Evolutionary conservation across 1,139 yeast genomes (phyloP).

Genomic region (Protomyces arabidopsidicola): DNA sequence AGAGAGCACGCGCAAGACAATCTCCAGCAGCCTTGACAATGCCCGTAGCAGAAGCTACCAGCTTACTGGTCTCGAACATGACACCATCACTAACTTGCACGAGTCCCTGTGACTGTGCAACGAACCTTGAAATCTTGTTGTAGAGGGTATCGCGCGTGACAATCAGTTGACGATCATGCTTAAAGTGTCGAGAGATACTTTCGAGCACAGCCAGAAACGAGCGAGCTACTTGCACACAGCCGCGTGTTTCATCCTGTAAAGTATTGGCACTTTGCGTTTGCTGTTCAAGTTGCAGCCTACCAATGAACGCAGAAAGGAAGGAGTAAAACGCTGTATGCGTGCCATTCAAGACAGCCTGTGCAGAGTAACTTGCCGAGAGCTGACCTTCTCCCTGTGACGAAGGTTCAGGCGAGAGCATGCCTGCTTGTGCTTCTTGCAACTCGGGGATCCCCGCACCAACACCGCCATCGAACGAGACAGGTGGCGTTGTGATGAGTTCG

Average conservation of each 20-base stretch:
- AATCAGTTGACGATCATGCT: constrained; percentile 39
- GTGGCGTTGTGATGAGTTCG: constrained; percentile 20
- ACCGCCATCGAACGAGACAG: constrained; percentile 18
- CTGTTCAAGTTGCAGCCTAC: constrained; percentile 36
- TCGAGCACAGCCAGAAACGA: constrained; percentile 44
- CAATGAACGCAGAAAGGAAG: constrained; percentile 54
- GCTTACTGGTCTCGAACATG: constrained; percentile 19
- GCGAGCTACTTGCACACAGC: constrained; percentile 44
- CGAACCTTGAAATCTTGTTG: constrained; percentile 36
- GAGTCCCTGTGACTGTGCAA: constrained; percentile 38
- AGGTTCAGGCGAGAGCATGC: background rate
- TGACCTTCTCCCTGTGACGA: background rate
- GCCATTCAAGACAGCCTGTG: constrained; percentile 67
- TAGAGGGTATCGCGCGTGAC: constrained; percentile 41
- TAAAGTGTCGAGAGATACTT: constrained; percentile 37
- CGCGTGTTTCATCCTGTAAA: constrained; percentile 42
- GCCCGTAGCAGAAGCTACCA: constrained; percentile 37
- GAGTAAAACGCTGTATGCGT: constrained; percentile 64
- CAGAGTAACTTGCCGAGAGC: constrained; percentile 51
- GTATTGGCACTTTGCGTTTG: constrained; percentile 39
- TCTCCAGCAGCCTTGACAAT: constrained; percentile 41
- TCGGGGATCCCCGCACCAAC: constrained; percentile 10
- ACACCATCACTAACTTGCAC: constrained; percentile 34
- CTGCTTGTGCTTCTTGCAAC: background rate
- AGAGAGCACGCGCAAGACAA: constrained; percentile 47